Evolutionary conservation across 2,329 filamentous ascomycete genomes (phyloP).

Genomic region (Coniochaeta pulveracea): DNA sequence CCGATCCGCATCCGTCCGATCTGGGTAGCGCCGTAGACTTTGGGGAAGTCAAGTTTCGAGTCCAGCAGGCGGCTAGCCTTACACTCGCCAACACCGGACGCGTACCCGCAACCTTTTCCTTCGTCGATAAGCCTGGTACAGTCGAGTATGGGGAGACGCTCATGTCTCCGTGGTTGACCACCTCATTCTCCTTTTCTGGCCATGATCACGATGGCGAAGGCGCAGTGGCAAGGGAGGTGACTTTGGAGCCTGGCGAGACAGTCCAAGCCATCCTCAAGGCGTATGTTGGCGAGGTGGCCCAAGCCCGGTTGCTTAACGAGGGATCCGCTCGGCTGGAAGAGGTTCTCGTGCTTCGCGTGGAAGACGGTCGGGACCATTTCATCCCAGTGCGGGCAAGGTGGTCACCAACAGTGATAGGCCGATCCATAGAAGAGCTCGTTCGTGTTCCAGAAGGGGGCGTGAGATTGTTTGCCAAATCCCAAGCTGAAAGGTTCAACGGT

Average conservation of each 20-base stretch:
- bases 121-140: conserved; percentile 59
- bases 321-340: conserved; percentile 61
- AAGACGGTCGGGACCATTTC: conserved; percentile 82
- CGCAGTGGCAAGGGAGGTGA: conserved; percentile 39
- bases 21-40: conserved; percentile 57
- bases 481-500: conserved; percentile 21
- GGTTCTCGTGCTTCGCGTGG: conserved; percentile 75
- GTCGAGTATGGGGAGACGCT: conserved; percentile 26
- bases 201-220: conserved; percentile 18
- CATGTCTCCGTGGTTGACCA: conserved; percentile 57
- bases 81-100: conserved; percentile 90
- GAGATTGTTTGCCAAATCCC: conserved; percentile 33
- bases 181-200: conserved; percentile 48
- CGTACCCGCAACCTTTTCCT: conserved; percentile 67
- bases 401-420: conserved; percentile 72
- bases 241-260: conserved; percentile 76
- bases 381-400: conserved; percentile 69
- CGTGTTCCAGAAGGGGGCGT: conserved; percentile 75
- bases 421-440: conserved; percentile 80
- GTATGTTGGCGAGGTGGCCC: conserved; percentile 49
- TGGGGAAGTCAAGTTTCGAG: conserved; percentile 60
- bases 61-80: conserved; percentile 52
- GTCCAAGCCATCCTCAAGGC: conserved; percentile 58
- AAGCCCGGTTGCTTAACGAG: conserved; percentile 63
- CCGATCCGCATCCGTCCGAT: conserved; percentile 27